phyloP scores from a whole-genome alignment of 495 filamentous ascomycete genomes.

The Apodospora peruviana region DNA sequence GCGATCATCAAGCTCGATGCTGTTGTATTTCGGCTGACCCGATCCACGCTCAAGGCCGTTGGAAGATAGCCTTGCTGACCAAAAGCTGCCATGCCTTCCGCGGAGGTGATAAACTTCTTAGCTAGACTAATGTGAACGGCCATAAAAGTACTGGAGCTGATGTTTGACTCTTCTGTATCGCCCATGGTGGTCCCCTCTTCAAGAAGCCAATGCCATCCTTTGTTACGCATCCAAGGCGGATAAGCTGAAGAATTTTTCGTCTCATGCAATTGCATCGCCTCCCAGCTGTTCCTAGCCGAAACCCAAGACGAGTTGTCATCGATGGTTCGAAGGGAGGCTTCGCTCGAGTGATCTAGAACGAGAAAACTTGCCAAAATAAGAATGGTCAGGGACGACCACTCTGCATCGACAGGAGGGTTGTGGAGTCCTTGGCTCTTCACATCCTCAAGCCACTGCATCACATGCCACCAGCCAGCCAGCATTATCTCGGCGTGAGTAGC shows the following conservation, averaged over 20 bases:
- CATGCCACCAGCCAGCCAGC: conserved; percentile 69
- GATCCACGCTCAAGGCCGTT: conserved; percentile 48
- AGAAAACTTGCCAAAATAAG: conserved; percentile 55
- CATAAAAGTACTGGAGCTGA: conserved; percentile 34
- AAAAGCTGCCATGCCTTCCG: conserved; percentile 43
- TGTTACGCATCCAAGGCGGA: conserved; percentile 59
- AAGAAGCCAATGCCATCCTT: conserved; percentile 70
- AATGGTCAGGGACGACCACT: conserved; percentile 76
- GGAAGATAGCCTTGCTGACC: conserved; percentile 57
- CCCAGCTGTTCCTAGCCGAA: conserved; percentile 26
- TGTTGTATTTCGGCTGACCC: conserved; percentile 50
- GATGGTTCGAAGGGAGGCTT: conserved; percentile 8
- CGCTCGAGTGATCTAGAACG: conserved; percentile 25
- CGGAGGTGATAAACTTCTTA: conserved; percentile 54
- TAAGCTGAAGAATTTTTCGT: conserved; percentile 47
- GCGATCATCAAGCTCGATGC: conserved; percentile 66
- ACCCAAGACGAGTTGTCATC: not conserved
- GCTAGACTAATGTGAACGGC: conserved; percentile 32
- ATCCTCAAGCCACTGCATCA: conserved; percentile 59
- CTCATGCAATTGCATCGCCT: conserved; percentile 30
- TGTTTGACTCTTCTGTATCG: conserved; percentile 10
- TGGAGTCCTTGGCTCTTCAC: conserved; percentile 33
- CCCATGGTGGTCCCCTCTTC: conserved; percentile 39
- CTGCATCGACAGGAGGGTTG: conserved; percentile 42
- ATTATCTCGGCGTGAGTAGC: conserved; percentile 58